Conservation (phyloP, 495 filamentous ascomycete species). For the Hypoxylon lenormandii region DNA sequence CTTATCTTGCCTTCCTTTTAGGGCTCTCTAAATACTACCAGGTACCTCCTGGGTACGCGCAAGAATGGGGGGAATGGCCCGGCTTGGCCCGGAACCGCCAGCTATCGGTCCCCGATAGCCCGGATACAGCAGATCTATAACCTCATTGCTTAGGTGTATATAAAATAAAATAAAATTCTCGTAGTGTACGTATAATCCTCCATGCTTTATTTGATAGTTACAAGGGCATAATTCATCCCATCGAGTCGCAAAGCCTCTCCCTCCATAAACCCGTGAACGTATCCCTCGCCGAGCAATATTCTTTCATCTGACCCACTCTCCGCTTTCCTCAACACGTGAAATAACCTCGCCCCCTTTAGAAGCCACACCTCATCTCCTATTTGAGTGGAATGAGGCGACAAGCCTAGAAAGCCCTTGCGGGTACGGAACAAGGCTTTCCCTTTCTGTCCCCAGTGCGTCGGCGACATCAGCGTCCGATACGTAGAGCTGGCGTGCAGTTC, state of each 20-base stretch:
- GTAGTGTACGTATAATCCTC: no score
- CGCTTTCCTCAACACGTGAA: conserved; percentile 12
- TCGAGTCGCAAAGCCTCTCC: conserved; percentile 24
- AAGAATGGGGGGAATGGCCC: no score
- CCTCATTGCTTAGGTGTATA: no score
- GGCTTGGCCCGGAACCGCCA: no score
- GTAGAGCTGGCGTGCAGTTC: conserved; percentile 4
- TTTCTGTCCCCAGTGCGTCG: conserved; percentile 29
- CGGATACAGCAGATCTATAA: no score
- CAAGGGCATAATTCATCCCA: conserved; percentile 13
- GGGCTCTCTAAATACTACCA: conserved; percentile 20
- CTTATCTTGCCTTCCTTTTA: conserved; percentile 24
- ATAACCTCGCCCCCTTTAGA: conserved; percentile 34
- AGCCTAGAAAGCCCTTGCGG: conserved; percentile 17
- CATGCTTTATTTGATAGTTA: conserved; percentile 19
- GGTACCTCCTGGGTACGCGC: no score
- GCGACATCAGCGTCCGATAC: conserved; percentile 33
- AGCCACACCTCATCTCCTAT: conserved; percentile 42
- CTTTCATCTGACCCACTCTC: background rate
- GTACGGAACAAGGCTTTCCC: conserved; percentile 28
- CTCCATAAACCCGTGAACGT: conserved; percentile 40
- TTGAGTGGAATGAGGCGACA: conserved; percentile 27
- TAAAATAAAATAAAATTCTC: no score
- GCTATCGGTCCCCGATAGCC: no score
- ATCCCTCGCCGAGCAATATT: conserved; percentile 29